These are phyloP conservation scores for Colletotrichum sp. DNA, from an alignment of 2,329 filamentous ascomycete species.

Conservation along the genomic window DNA sequence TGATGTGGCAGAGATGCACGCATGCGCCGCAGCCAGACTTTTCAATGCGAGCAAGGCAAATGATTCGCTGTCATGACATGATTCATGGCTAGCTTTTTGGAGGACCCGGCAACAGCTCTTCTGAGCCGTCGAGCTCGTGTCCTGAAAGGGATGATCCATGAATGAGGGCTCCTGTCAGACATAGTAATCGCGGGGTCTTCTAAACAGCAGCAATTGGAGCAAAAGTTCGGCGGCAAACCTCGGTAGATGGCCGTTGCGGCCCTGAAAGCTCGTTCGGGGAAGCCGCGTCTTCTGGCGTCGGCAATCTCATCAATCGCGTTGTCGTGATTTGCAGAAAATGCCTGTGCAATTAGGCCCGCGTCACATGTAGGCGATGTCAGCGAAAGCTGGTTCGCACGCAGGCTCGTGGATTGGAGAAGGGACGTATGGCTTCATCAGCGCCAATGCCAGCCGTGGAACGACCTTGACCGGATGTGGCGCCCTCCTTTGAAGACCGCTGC, in stretches of 20 bases:
- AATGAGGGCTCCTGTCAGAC: neutral
- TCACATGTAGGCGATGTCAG: neutral
- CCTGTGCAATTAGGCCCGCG: neutral
- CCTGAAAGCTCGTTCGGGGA: neutral
- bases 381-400: neutral
- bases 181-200: neutral
- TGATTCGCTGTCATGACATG: neutral
- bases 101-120: neutral
- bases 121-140: neutral
- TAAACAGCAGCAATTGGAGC: neutral
- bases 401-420: neutral
- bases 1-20: neutral
- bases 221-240: neutral
- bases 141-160: neutral
- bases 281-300: neutral
- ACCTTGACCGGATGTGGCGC: neutral
- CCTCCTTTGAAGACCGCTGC: neutral
- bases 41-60: neutral
- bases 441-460: neutral
- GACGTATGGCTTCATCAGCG: neutral
- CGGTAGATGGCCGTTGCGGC: neutral
- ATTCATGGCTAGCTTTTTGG: neutral
- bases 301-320: neutral
- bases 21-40: neutral
- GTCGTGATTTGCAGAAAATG: neutral